These are phyloP conservation scores for Fusarium bulbicola DNA, from an alignment of 2,329 filamentous ascomycete species.

Conservation along the genomic window DNA sequence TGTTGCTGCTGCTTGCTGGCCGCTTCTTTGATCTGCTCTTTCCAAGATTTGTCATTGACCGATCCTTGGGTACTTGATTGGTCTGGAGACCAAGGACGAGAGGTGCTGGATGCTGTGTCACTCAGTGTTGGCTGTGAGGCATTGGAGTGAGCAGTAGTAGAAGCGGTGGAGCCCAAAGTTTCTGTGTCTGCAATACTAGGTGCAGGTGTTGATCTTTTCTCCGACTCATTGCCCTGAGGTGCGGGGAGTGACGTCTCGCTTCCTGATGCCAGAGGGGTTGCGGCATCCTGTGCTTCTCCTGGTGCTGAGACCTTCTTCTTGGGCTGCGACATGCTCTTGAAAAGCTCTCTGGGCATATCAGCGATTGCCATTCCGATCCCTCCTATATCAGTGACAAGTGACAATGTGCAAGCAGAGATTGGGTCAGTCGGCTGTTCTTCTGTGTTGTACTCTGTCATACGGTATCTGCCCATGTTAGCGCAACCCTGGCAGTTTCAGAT, in stretches of 20 bases:
- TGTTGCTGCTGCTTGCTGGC: conserved; percentile 10
- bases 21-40: conserved; percentile 27
- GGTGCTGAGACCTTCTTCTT: conserved; percentile 22
- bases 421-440: conserved; percentile 83
- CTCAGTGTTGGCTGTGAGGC: conserved; percentile 34
- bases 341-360: conserved; percentile 71
- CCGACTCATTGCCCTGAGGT: conserved; percentile 9
- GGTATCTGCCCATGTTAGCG: conserved; percentile 53
- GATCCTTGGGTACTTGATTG: conserved; percentile 19
- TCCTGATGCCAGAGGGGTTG: conserved; percentile 3
- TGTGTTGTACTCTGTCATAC: conserved; percentile 73
- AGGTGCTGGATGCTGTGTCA: conserved; percentile 34
- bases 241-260: conserved; percentile 2
- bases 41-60: conserved; percentile 21
- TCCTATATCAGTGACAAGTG: conserved; percentile 83
- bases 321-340: conserved; percentile 50
- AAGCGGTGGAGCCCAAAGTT: neutral
- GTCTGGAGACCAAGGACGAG: conserved; percentile 17
- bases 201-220: conserved; percentile 1
- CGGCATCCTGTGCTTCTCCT: neutral
- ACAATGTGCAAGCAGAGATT: conserved; percentile 78
- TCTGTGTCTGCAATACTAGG: conserved; percentile 16
- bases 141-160: conserved; percentile 29
- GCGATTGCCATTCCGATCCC: conserved; percentile 84
- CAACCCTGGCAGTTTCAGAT: neutral